phyloP scores from a whole-genome alignment of 345 rosid genomes.

The Cardiospermum halicacabum region DNA sequence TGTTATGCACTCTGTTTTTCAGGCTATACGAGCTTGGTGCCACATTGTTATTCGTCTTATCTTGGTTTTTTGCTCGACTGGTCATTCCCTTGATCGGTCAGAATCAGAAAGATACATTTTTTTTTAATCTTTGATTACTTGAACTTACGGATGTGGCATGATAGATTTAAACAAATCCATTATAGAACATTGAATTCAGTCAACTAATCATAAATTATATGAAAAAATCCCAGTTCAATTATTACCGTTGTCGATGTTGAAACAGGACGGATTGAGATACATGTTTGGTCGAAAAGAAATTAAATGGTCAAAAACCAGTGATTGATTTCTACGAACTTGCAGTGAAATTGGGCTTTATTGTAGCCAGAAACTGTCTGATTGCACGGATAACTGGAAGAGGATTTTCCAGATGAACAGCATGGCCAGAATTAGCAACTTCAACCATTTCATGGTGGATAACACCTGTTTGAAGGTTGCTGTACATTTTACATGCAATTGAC shows the following conservation, averaged over 20 bases:
- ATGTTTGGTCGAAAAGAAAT: too few species aligned
- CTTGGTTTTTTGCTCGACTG: slow-evolving; percentile 7
- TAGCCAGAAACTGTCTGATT: slow-evolving; percentile 50
- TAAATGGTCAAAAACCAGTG: too few species aligned
- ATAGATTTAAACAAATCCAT: too few species aligned
- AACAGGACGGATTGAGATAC: too few species aligned
- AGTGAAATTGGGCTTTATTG: slow-evolving; percentile 13
- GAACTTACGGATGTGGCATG: too few species aligned
- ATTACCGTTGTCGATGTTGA: too few species aligned
- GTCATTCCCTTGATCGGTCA: neutral
- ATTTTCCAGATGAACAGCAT: slow-evolving; percentile 87
- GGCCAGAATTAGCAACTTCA: slow-evolving; percentile 64
- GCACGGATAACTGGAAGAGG: slow-evolving; percentile 56
- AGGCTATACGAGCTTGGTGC: slow-evolving; percentile 35
- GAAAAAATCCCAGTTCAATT: too few species aligned
- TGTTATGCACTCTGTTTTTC: slow-evolving; percentile 12
- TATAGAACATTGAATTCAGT: too few species aligned
- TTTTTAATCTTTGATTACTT: neutral
- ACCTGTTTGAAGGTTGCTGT: slow-evolving; percentile 21
- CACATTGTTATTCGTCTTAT: neutral
- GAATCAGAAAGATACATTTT: slow-evolving; percentile 16
- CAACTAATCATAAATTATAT: too few species aligned
- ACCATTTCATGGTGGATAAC: slow-evolving; percentile 31
- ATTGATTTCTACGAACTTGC: neutral
- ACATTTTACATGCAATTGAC: slow-evolving; percentile 51